These are phyloP conservation scores for Cercospora nicotianae DNA, from an alignment of 2,329 filamentous ascomycete genomes.

Conservation along the genomic window DNA sequence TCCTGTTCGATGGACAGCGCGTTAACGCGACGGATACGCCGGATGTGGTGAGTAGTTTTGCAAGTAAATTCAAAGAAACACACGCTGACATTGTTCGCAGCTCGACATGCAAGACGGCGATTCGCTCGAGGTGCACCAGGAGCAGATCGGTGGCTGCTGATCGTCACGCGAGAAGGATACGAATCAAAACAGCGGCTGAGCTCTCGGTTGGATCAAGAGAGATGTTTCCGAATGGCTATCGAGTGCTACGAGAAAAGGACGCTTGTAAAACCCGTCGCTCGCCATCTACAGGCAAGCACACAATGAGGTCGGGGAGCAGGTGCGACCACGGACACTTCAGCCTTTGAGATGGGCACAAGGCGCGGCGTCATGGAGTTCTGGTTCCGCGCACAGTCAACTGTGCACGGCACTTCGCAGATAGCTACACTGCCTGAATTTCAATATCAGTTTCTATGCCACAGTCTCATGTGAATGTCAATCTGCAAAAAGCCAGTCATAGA, in stretches of 20 bases:
- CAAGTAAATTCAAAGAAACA: neutral
- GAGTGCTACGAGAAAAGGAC: neutral
- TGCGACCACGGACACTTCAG: neutral
- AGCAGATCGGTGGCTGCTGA: conserved; percentile 79
- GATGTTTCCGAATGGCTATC: neutral
- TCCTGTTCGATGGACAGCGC: conserved; percentile 92
- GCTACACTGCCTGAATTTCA: neutral
- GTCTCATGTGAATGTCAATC: neutral
- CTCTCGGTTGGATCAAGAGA: neutral
- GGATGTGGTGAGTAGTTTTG: conserved; percentile 69
- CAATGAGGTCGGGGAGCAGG: neutral
- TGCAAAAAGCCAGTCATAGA: neutral
- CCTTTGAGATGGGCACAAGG: neutral
- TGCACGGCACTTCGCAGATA: neutral
- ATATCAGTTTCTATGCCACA: neutral
- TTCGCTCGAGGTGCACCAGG: conserved; percentile 94
- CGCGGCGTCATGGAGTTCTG: conserved; percentile 9
- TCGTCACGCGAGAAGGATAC: conserved; percentile 3
- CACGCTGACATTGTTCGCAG: conserved; percentile 49
- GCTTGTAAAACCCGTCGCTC: neutral
- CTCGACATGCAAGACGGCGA: conserved; percentile 97
- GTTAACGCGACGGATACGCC: conserved; percentile 88
- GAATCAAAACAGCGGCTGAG: neutral
- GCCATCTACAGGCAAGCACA: neutral
- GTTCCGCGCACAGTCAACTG: neutral